These are phyloP conservation scores for Pseudozyma tsukubaensis DNA, from an alignment of 1,284 basidiomycete genomes.

Conservation along the genomic window DNA sequence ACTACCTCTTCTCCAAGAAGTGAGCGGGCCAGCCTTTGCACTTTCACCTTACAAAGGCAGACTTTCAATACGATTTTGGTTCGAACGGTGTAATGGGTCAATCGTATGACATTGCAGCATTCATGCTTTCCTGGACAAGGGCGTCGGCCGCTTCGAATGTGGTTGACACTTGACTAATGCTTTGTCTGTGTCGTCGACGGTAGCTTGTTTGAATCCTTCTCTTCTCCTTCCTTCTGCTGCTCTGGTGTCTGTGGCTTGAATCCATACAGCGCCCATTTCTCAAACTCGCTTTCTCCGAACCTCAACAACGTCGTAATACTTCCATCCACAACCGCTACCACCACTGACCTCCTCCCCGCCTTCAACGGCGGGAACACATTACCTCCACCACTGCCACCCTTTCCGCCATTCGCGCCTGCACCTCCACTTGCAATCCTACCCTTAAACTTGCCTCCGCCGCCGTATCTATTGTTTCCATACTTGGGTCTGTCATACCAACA, in stretches of 20 bases:
- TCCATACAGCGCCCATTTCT: constrained; percentile 73
- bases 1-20: constrained; percentile 71
- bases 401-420: background rate
- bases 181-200: background rate
- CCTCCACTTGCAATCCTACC: constrained; percentile 6
- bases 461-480: background rate
- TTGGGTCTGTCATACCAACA: constrained; percentile 1
- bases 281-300: constrained; percentile 87
- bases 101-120: background rate
- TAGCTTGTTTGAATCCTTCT: background rate
- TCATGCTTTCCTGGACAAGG: no score
- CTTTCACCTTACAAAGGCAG: background rate
- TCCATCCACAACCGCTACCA: constrained; percentile 89
- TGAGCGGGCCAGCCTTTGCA: background rate
- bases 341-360: constrained; percentile 83
- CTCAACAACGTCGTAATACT: constrained; percentile 89
- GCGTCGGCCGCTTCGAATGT: background rate
- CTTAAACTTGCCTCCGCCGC: constrained; percentile 1
- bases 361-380: constrained; percentile 74
- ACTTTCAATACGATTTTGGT: no score
- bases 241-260: constrained; percentile 1
- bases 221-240: background rate
- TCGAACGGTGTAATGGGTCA: background rate
- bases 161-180: background rate
- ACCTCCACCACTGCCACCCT: constrained; percentile 21